A percentile compares a stretch with the other conserved stretches of the same genome.
phyloP scores from a whole-genome alignment of 1,139 yeast species.

The Diutina siamensis region DNA sequence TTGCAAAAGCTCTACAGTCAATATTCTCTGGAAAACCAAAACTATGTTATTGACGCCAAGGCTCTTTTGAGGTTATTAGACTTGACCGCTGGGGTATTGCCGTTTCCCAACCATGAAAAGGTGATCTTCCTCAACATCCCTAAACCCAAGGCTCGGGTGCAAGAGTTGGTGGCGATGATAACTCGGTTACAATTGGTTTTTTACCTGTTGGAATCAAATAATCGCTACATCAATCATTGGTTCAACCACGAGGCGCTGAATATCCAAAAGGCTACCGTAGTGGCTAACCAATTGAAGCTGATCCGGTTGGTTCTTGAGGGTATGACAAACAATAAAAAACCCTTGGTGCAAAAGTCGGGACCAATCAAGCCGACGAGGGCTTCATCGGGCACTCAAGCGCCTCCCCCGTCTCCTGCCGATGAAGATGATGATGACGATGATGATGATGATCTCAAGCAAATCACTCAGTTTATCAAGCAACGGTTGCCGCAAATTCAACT shows the following conservation, averaged over 20 bases:
- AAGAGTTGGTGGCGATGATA: slow-evolving; percentile 21
- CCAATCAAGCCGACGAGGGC: not conserved
- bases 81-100: slow-evolving; percentile 46
- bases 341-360: not conserved
- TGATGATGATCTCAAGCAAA: slow-evolving; percentile 33
- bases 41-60: slow-evolving; percentile 11
- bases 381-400: not conserved
- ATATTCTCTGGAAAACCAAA: not conserved
- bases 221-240: slow-evolving; percentile 30
- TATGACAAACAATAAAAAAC: slow-evolving; percentile 22
- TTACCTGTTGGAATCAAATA: slow-evolving; percentile 21
- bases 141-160: slow-evolving; percentile 23
- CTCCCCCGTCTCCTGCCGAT: slow-evolving; percentile 9
- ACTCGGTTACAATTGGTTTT: slow-evolving; percentile 25
- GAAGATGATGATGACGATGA: slow-evolving; percentile 27
- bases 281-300: slow-evolving; percentile 49
- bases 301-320: slow-evolving; percentile 45
- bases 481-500: slow-evolving; percentile 33
- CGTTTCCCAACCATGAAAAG: slow-evolving; percentile 42
- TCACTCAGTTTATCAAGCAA: slow-evolving; percentile 33
- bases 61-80: slow-evolving; percentile 36
- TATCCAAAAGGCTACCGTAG: slow-evolving; percentile 44
- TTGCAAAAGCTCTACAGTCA: slow-evolving; percentile 20
- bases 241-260: slow-evolving; percentile 39
- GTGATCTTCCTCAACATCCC: slow-evolving; percentile 26